Evolutionary conservation across 805 yeast species (phyloP), one percentile per base, ranked within the genome.

Genomic region (Candida vartiovaarae): DNA sequence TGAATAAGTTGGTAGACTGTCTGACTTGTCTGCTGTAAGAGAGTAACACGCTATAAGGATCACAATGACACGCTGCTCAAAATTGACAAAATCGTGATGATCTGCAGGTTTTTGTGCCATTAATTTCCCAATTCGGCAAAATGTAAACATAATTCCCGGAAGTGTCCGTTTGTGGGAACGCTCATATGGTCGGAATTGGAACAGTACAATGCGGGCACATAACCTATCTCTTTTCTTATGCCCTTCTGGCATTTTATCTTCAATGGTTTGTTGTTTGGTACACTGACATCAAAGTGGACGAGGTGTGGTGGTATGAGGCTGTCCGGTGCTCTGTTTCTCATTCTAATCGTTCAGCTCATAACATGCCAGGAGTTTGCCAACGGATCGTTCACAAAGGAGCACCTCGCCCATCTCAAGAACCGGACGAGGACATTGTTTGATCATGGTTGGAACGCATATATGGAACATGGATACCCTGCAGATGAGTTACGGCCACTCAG

Each of bases 401-500:
- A 69, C 41, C 45, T 69, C 11, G 23, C 38, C 6, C 34, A 45
- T 2, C 56, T 67, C 20, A 62, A 63, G 50, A 56, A 67, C 10
- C 77, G 79, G 48, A 76, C 91, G 0, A 65, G 60, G 44, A 55
- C 61, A 2, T 66, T 89, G 31, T 87, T 90, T 52, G 63, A 78
- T 43, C 91, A 84, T 62, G 93, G 84, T 0, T 84, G 91, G 84
- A 56, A 70, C 42, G 71, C 80, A 8, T 90, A 90, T 60, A 67
- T 84, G 67, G 60, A 63, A 2, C 56, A 72, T 54, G 98, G 86
- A 0, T 87, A 75, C 53, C 97, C 97, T 0, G 75, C 67, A 25
- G 98, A 90, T 61, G 95, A 89, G 56, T 76, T 90, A 7, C 64
- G 71, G 32, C 97, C 98, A 0, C 54, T 85, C 9, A 60, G 82